A percentile compares a stretch with the other conserved stretches of the same genome.
phyloP scores from a whole-genome alignment of 2,329 filamentous ascomycete genomes.

The Colletotrichum spinosum region DNA sequence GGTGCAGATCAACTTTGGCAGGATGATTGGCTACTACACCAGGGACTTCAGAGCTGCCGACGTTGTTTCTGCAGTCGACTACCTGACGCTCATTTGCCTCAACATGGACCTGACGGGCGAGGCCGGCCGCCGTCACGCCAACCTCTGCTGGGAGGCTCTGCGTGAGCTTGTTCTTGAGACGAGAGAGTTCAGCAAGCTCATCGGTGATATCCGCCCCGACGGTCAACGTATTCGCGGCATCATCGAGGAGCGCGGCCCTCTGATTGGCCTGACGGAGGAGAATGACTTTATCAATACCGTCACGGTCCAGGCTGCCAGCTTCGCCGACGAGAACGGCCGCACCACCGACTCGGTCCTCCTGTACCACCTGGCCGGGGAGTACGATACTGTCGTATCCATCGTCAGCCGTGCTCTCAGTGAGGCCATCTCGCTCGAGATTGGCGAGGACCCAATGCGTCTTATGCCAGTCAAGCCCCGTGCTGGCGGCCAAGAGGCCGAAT shows the following conservation, averaged over 20 bases:
- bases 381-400: constrained; percentile 91
- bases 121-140: constrained; percentile 79
- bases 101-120: constrained; percentile 85
- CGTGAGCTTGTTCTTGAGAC: constrained; percentile 97
- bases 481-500: constrained; percentile 52
- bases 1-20: constrained; percentile 92
- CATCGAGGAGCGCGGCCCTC: constrained; percentile 84
- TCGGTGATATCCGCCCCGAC: constrained; percentile 90
- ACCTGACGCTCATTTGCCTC: constrained; percentile 90
- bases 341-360: constrained; percentile 94
- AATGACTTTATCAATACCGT: constrained; percentile 92
- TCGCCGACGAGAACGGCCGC: constrained; percentile 93
- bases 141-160: constrained; percentile 90
- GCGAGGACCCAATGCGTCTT: constrained; percentile 81
- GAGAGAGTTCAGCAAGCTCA: constrained; percentile 91
- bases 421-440: constrained; percentile 86
- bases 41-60: constrained; percentile 93
- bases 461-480: constrained; percentile 82
- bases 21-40: constrained; percentile 95
- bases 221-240: constrained; percentile 87
- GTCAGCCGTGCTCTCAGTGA: constrained; percentile 92
- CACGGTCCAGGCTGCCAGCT: constrained; percentile 89
- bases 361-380: constrained; percentile 94
- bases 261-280: constrained; percentile 84
- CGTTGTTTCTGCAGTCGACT: constrained; percentile 91